phyloP scores from a whole-genome alignment of 164 flowering plant species.

The Vitis rotundifolia region DNA sequence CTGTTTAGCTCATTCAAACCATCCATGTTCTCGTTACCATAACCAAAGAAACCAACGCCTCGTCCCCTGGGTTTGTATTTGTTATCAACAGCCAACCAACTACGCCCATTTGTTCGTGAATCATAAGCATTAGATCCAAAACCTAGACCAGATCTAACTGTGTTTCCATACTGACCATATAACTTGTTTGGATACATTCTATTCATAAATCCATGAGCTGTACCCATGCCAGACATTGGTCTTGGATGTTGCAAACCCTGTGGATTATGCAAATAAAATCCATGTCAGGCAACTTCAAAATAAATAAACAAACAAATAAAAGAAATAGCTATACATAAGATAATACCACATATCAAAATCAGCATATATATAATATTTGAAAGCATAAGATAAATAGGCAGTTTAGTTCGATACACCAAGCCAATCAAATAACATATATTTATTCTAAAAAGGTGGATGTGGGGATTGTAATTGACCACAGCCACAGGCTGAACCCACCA shows the following conservation, averaged over 20 bases:
- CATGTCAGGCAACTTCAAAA: background rate
- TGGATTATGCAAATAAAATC: background rate
- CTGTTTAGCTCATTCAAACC: conserved; percentile 83
- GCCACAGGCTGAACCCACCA: too few species aligned
- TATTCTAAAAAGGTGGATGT: too few species aligned
- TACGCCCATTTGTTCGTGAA: conserved; percentile 44
- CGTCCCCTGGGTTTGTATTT: conserved; percentile 70
- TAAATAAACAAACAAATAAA: too few species aligned
- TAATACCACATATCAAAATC: too few species aligned
- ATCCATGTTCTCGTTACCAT: conserved; percentile 63
- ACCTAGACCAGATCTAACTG: conserved; percentile 38
- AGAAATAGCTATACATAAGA: too few species aligned
- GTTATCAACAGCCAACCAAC: conserved; percentile 58
- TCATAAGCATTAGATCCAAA: conserved; percentile 47
- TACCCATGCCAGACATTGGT: conserved; percentile 39
- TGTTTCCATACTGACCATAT: conserved; percentile 46
- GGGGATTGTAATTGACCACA: too few species aligned
- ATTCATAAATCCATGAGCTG: conserved; percentile 43
- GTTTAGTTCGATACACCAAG: too few species aligned
- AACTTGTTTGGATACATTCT: conserved; percentile 47
- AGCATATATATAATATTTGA: too few species aligned
- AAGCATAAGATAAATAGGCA: background rate
- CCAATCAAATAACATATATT: too few species aligned
- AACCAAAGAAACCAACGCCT: conserved; percentile 47
- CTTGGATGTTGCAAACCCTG: conserved; percentile 50